Conservation (phyloP, 768 basidiomycete genomes). For the Tephrocybe sp. region DNA sequence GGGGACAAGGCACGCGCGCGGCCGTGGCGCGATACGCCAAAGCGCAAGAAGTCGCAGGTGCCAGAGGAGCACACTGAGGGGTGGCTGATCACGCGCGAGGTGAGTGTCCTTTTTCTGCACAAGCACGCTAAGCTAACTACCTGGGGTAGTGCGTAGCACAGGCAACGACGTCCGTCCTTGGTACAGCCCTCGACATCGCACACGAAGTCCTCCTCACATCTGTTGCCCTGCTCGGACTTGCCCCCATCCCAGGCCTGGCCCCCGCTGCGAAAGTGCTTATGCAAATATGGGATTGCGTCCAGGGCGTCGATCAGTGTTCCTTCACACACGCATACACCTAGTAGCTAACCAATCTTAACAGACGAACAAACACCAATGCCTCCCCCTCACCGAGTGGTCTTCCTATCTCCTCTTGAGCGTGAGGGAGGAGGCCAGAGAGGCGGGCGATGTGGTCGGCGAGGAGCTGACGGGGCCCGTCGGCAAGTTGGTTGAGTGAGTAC, state of each 20-base stretch:
- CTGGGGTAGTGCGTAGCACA: slow-evolving; percentile 30
- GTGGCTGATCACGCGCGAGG: slow-evolving; percentile 35
- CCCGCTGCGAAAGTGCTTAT: slow-evolving; percentile 52
- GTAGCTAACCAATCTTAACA: slow-evolving; percentile 22
- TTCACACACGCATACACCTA: neutral
- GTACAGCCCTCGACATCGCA: slow-evolving; percentile 36
- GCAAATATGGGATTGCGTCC: slow-evolving; percentile 66
- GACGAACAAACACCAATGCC: slow-evolving; percentile 68
- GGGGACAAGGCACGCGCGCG: no score
- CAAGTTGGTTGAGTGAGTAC: slow-evolving; percentile 29
- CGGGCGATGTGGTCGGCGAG: slow-evolving; percentile 47
- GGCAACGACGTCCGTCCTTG: slow-evolving; percentile 41
- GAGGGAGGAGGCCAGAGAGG: slow-evolving; percentile 57
- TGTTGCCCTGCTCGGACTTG: slow-evolving; percentile 44
- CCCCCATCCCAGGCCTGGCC: slow-evolving; percentile 56
- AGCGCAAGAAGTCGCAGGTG: no score
- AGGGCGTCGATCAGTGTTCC: slow-evolving; percentile 56
- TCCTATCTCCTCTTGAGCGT: slow-evolving; percentile 65
- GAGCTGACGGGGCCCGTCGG: slow-evolving; percentile 52
- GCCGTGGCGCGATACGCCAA: no score
- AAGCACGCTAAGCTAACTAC: neutral
- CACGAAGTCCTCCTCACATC: slow-evolving; percentile 45
- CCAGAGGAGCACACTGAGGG: slow-evolving; percentile 30
- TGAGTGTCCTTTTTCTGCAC: slow-evolving; percentile 16
- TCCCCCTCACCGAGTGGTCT: slow-evolving; percentile 72